A percentile compares a stretch with the other conserved stretches of the same genome.
Conservation (phyloP, 495 filamentous ascomycete genomes). For the Aspergillus avenaceus region DNA sequence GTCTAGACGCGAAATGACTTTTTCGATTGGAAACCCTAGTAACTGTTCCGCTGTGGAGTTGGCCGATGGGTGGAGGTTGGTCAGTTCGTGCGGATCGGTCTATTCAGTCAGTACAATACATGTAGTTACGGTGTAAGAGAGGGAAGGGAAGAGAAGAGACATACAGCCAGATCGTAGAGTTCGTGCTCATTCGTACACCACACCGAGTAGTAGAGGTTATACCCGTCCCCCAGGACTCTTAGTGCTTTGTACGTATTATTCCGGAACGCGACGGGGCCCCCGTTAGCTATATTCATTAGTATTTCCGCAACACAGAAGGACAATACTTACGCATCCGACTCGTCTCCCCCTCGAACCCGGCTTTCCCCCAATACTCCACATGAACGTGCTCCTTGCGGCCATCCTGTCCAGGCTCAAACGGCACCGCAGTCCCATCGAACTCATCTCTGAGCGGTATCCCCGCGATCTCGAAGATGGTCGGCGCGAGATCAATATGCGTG, state of each 20-base stretch:
- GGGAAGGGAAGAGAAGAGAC: background rate
- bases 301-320: background rate
- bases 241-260: constrained; percentile 57
- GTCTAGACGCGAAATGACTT: constrained; percentile 46
- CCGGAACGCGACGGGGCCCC: background rate
- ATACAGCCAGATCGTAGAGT: constrained; percentile 45
- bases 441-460: constrained; percentile 34
- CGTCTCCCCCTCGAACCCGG: constrained; percentile 34
- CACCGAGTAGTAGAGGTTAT: constrained; percentile 52
- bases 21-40: constrained; percentile 15
- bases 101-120: constrained; percentile 9
- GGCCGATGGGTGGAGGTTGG: constrained; percentile 39
- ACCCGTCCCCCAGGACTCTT: constrained; percentile 42
- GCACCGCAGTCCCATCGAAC: constrained; percentile 51
- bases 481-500: constrained; percentile 59
- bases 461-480: constrained; percentile 50
- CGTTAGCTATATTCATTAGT: background rate
- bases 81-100: constrained; percentile 48
- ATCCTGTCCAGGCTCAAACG: constrained; percentile 21
- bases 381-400: constrained; percentile 49
- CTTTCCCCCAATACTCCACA: constrained; percentile 55
- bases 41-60: background rate
- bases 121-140: too few relatives aligned
- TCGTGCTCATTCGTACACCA: constrained; percentile 56
- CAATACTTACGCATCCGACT: constrained; percentile 2